These are phyloP conservation scores for Lactarius evosmus DNA, from an alignment of 768 basidiomycete species.

Conservation along the genomic window DNA sequence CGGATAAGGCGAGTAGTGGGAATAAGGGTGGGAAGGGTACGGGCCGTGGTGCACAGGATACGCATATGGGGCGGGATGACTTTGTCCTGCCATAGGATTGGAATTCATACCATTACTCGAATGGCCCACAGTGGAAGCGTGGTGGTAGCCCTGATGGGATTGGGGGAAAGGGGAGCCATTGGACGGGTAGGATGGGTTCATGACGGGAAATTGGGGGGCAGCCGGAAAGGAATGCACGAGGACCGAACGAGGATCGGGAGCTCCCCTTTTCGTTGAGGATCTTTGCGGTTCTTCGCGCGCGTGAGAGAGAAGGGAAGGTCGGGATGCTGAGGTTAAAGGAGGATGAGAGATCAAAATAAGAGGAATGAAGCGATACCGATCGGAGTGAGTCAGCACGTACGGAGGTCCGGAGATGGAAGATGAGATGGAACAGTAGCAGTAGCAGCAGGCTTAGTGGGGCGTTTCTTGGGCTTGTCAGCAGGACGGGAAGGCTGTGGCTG, in stretches of 20 bases:
- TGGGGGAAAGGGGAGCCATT: conserved; percentile 52
- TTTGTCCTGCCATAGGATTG: conserved; percentile 38
- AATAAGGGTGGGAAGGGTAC: conserved; percentile 41
- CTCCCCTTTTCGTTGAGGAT: conserved; percentile 28
- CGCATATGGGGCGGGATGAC: conserved; percentile 52
- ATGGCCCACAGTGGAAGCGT: conserved; percentile 36
- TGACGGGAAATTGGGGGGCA: conserved; percentile 47
- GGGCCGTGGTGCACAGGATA: conserved; percentile 32
- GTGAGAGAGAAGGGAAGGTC: conserved; percentile 33
- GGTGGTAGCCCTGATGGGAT: conserved; percentile 37
- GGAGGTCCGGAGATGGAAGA: conserved; percentile 27
- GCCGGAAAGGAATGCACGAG: conserved; percentile 53
- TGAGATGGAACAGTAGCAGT: conserved; percentile 9
- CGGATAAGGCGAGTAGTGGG: conserved; percentile 48
- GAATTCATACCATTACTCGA: conserved; percentile 40
- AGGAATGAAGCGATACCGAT: conserved; percentile 7
- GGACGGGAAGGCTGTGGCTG: conserved; percentile 21
- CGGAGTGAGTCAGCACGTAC: conserved; percentile 20
- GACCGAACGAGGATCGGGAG: conserved; percentile 39
- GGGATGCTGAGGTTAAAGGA: conserved; percentile 17
- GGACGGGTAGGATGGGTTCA: conserved; percentile 69
- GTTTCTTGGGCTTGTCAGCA: conserved; percentile 26
- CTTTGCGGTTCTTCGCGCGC: conserved; percentile 34
- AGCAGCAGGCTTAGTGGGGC: conserved; percentile 19
- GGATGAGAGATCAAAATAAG: conserved; percentile 16